phyloP scores from a whole-genome alignment of 2,329 filamentous ascomycete species.

The Trichothecium roseum region DNA sequence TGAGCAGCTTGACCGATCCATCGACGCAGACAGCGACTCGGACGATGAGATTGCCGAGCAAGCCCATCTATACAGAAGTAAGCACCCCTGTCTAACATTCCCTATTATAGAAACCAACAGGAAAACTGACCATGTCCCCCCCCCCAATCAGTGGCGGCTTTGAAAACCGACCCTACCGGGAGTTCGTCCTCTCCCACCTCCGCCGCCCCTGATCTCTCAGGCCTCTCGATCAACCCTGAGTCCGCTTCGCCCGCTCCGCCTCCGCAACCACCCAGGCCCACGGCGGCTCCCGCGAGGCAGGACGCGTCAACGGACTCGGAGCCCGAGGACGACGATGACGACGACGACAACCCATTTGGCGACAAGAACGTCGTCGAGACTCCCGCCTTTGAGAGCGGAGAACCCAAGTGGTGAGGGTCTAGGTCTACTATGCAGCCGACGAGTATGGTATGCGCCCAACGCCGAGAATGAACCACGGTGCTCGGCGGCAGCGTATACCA shows the following conservation, averaged over 20 bases:
- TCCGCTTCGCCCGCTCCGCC: conserved; percentile 26
- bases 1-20: conserved; percentile 82
- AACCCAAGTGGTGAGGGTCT: conserved; percentile 18
- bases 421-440: too few relatives aligned
- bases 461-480: too few relatives aligned
- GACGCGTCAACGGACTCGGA: conserved; percentile 30
- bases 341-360: conserved; percentile 80
- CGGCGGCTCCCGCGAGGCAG: conserved; percentile 30
- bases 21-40: conserved; percentile 64
- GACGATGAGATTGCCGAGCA: conserved; percentile 59
- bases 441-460: too few relatives aligned
- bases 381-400: conserved; percentile 16
- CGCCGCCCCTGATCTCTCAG: conserved; percentile 31
- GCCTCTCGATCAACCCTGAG: conserved; percentile 28
- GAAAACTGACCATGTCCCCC: conserved; percentile 3
- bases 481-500: too few relatives aligned
- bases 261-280: conserved; percentile 32
- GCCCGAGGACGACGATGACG: conserved; percentile 54
- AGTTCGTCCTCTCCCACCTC: conserved; percentile 29
- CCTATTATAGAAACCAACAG: background rate
- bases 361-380: conserved; percentile 61
- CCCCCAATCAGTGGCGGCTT: conserved; percentile 38
- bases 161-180: conserved; percentile 31
- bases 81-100: conserved; percentile 6
- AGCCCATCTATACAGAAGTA: conserved; percentile 54